Percentiles rank a stretch among this genome's conserved stretches.
phyloP scores from a whole-genome alignment of 768 basidiomycete genomes.

The Amanita pseudoporphyria region DNA sequence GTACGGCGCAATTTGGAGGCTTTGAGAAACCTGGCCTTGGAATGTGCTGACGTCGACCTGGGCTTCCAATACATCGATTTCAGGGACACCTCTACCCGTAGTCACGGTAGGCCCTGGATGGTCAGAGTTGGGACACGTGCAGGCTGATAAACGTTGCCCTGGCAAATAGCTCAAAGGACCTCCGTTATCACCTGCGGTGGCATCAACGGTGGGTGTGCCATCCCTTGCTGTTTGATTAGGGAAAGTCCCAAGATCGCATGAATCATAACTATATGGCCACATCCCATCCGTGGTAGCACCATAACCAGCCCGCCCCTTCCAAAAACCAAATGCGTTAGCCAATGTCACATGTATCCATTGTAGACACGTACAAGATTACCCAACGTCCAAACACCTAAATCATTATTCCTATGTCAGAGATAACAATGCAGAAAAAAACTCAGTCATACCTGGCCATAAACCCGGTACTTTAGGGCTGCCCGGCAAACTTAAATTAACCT shows the following conservation, averaged over 20 bases:
- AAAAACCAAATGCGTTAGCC: conserved; percentile 18
- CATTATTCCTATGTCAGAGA: neutral
- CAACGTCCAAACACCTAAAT: conserved; percentile 60
- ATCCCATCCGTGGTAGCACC: conserved; percentile 84
- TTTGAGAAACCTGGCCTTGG: conserved; percentile 68
- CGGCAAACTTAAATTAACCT: conserved; percentile 70
- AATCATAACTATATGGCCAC: conserved; percentile 80
- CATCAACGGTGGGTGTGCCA: conserved; percentile 47
- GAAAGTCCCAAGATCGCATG: conserved; percentile 83
- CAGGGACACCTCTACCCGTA: conserved; percentile 74
- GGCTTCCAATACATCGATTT: conserved; percentile 90
- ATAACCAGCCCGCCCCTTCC: conserved; percentile 76
- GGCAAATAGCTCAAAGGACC: conserved; percentile 64
- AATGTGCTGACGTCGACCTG: conserved; percentile 48
- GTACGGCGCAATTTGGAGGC: conserved; percentile 73
- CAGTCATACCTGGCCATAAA: conserved; percentile 70
- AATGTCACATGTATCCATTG: neutral
- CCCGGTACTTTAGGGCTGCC: conserved; percentile 54
- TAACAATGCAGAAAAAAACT: neutral
- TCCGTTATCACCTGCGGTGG: conserved; percentile 42
- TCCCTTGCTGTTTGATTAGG: conserved; percentile 64
- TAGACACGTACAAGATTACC: conserved; percentile 48
- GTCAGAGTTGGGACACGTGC: conserved; percentile 77
- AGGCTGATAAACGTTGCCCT: conserved; percentile 80
- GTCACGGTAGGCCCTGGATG: conserved; percentile 77